Base-by-base conservation (phyloP, 345 rosid species). In the Laguncularia racemosa region DNA sequence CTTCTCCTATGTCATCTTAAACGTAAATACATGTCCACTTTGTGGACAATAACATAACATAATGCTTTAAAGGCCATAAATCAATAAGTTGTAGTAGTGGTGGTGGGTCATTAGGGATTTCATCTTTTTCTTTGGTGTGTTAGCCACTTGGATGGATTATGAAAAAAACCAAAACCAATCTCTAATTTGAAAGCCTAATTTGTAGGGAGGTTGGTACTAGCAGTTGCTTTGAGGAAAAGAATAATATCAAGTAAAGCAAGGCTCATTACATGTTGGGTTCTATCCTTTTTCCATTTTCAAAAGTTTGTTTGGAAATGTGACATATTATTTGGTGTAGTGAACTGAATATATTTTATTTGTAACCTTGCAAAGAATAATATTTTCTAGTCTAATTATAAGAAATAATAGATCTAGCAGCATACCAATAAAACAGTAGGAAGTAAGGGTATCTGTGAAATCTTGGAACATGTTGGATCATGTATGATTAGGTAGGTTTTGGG, bases 71-170 rank as follows among this genome's bases (percentile, higher is more conserved):
- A 56, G 4, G 26, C 40, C n/a, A 44, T 3, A 44, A 48, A 49
- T 48, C 63, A 18, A 46, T 49, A 38, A 20, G n/a, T 40, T 57
- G 64, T 58, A 53, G 61, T 58, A 53, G 57, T 53, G 53, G 64
- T 65, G 72, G 82, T 64, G 75, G 73, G 71, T 59, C 75, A 52
- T 59, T 54, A 48, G 58, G 52, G 23, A 59, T 58, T 53, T 33
- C 23, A 20, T 44, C 33, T 10, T 46, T 52, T 16, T 16, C 14
- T 48, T 61, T 46, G 17, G 15, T 59, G 44, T 44, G 16, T 61
- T 60, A 56, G 44, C 61, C 21, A 63, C 59, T 59, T 59, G 60
- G 43, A 58, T 56, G 13, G 38, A 69, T 48, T 57, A 58, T 48
- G 16, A 48, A 59, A 56, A 44, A 13, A 64, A 17, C 63, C 47